Evolutionary conservation across 371 early-diverging fungal species (phyloP), one percentile per base, ranked within the genome.

Genomic region (Haplosporangium sp.): DNA sequence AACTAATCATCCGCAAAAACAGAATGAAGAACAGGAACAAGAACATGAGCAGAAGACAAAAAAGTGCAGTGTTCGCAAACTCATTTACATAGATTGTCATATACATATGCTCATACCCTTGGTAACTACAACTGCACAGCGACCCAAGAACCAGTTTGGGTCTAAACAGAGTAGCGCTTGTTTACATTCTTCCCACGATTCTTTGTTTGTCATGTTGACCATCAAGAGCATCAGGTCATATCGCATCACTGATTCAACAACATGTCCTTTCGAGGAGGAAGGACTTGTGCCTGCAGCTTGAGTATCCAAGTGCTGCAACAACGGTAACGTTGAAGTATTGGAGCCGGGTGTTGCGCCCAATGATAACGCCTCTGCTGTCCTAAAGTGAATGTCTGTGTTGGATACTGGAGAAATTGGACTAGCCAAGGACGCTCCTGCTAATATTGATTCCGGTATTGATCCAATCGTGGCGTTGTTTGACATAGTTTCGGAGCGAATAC

Each of bases 191-290:
- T 69, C 62, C 80, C 80, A 79, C 4, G 80, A 79, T 20, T 40
- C 50, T 16, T 40, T 52, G 37, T 66, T 72, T 6, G 73, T 57
- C 73, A 73, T 72, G 54, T 59, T 64, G 56, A 79, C 69, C 63
- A 79, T 58, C 16, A 79, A 58, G 14, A 79, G 69, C 46, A 79
- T 73, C 20, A 79, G 40, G 52, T 79, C 80, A 37, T 79, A 79
- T 20, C 69, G 66, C 2, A 55, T 40, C 16, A 45, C 60, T 6
- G 80, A 56, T 7, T 68, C 69, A 18, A 65, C 45, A 23, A 36
- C 41, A 12, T 45, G 9, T 18, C 4, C 23, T 4, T 41, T 10
- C 18, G 41, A 11, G 18, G 20, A 8, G 21, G 52, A 45, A 18
- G 54, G 18, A 0, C 59, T 45, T 16, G 11, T 11, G 16, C 2